Percentiles rank a stretch among this genome's conserved stretches.
Conservation (phyloP, 2,329 filamentous ascomycete genomes). For the Calonectria ilicicola region DNA sequence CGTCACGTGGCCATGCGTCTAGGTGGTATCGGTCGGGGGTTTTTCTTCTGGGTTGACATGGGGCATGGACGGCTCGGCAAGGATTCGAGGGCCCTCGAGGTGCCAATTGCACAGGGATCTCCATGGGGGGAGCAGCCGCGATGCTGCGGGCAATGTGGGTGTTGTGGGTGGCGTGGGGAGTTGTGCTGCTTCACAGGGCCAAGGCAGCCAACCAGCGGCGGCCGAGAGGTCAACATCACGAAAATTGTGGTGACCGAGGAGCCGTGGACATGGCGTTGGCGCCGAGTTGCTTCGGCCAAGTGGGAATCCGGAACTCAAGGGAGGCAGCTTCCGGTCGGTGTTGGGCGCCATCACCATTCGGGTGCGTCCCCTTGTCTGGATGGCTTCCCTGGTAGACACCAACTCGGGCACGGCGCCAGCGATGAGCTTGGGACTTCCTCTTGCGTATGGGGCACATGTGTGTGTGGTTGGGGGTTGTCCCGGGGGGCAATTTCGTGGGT, state of each 20-base stretch:
- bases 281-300: not conserved
- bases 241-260: not conserved
- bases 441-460: not conserved
- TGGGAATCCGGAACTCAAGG: conserved; percentile 18
- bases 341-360: conserved; percentile 6
- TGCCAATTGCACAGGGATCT: conserved; percentile 15
- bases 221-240: conserved; percentile 5
- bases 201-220: conserved; percentile 14
- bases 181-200: not conserved
- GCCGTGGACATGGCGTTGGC: not conserved
- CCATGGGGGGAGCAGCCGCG: conserved; percentile 14
- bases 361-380: conserved; percentile 20
- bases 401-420: not conserved
- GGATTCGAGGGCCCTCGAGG: not conserved
- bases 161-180: conserved; percentile 20
- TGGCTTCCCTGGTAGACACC: conserved; percentile 21
- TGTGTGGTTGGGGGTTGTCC: not conserved
- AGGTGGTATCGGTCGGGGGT: conserved; percentile 19
- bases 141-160: conserved; percentile 5
- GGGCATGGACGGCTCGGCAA: not conserved
- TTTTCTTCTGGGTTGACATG: conserved; percentile 5
- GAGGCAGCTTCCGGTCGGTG: conserved; percentile 18
- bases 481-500: conserved; percentile 1
- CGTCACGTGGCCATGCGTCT: conserved; percentile 34
- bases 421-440: conserved; percentile 10